A percentile compares a stretch with the other conserved stretches of the same genome.
Conservation (phyloP, 1,139 yeast species). For the Kodamaea anthophila region DNA sequence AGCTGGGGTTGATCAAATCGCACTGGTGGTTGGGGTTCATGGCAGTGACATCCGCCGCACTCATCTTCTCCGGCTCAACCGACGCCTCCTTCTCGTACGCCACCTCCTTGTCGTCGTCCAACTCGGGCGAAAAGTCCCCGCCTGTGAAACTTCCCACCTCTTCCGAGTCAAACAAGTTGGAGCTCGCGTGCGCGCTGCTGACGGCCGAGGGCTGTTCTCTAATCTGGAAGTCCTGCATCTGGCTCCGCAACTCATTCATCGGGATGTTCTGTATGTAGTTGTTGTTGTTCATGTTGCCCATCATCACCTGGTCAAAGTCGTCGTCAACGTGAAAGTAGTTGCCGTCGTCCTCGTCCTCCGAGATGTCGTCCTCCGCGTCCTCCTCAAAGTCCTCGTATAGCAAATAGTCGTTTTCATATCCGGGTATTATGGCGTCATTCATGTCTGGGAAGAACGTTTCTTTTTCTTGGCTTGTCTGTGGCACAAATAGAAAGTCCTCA, state of each 20-base stretch:
- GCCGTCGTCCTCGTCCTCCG: constrained; percentile 41
- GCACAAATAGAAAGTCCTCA: constrained; percentile 20
- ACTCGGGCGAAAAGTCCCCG: constrained; percentile 3
- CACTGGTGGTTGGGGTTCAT: constrained; percentile 36
- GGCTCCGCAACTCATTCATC: constrained; percentile 6
- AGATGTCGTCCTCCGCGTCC: constrained; percentile 43
- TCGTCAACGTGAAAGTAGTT: constrained; percentile 35
- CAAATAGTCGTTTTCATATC: constrained; percentile 32
- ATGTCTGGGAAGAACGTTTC: constrained; percentile 6
- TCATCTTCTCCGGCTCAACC: constrained; percentile 4
- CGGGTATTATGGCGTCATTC: constrained; percentile 20
- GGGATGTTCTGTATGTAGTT: constrained; percentile 6
- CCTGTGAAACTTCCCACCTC: constrained; percentile 4
- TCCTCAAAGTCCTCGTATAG: constrained; percentile 31
- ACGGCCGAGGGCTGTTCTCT: constrained; percentile 3
- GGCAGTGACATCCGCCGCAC: constrained; percentile 15
- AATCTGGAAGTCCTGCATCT: constrained; percentile 9
- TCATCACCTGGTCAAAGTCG: constrained; percentile 26
- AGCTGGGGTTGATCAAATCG: constrained; percentile 52
- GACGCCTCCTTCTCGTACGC: constrained; percentile 1
- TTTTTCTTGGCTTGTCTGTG: constrained; percentile 11
- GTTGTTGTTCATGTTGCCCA: constrained; percentile 14
- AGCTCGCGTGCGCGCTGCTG: constrained; percentile 2
- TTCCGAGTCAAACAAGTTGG: constrained; percentile 2
- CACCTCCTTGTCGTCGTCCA: not conserved